Conservation (phyloP, 2,329 filamentous ascomycete species). For the Fusarium cicatricum region DNA sequence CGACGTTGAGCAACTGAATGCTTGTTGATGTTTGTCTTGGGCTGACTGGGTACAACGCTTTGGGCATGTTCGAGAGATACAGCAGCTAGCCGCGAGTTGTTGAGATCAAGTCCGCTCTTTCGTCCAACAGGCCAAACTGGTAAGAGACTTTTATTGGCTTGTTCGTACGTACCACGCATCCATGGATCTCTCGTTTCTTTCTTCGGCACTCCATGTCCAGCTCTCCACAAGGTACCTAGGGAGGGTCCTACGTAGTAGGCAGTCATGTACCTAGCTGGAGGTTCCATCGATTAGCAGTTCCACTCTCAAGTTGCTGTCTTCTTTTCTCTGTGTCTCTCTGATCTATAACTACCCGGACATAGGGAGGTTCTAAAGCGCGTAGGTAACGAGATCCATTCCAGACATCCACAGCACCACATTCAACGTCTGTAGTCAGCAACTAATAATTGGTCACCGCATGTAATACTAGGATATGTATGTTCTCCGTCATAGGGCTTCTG, state of each 20-base stretch:
- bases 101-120: constrained; percentile 17
- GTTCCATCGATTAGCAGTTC: too few relatives aligned
- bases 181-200: neutral
- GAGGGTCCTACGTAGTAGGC: too few relatives aligned
- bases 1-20: too few relatives aligned
- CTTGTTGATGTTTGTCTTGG: too few relatives aligned
- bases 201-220: neutral
- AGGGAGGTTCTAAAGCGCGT: too few relatives aligned
- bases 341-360: too few relatives aligned
- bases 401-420: neutral
- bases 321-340: neutral
- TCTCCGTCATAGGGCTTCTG: neutral
- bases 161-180: too few relatives aligned
- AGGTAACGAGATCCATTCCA: constrained; percentile 2
- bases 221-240: too few relatives aligned
- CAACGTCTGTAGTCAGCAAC: constrained; percentile 3
- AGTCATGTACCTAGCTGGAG: too few relatives aligned
- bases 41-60: too few relatives aligned
- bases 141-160: neutral
- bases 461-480: neutral
- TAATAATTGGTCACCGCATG: neutral
- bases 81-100: neutral
- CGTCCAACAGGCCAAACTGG: too few relatives aligned
- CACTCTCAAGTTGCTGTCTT: neutral
- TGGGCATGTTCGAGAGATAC: too few relatives aligned